phyloP scores from a whole-genome alignment of 1,139 yeast species.

The Pichia norvegensis region DNA sequence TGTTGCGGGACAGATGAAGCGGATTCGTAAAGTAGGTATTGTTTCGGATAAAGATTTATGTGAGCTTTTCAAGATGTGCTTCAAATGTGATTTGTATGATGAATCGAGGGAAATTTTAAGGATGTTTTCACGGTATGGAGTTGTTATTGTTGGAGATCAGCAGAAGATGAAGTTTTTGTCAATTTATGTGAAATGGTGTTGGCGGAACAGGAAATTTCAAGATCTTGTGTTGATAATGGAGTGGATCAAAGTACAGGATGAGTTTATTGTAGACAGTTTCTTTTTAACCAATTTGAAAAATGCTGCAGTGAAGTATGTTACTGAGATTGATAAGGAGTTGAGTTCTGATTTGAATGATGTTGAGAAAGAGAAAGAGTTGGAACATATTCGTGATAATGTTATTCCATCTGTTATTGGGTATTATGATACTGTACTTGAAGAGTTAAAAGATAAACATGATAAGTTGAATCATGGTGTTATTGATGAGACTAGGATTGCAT shows the following conservation, averaged over 20 bases:
- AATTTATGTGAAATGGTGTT: constrained; percentile 17
- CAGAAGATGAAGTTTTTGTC: constrained; percentile 17
- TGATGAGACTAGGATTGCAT: constrained; percentile 8
- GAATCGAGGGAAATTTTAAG: constrained; percentile 5
- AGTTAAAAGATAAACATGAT: constrained; percentile 9
- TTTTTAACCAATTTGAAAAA: constrained; percentile 13
- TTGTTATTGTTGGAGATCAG: constrained; percentile 13
- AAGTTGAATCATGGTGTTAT: constrained; percentile 7
- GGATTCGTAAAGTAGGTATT: constrained; percentile 3
- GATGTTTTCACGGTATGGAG: constrained; percentile 2
- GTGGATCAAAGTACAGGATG: constrained; percentile 16
- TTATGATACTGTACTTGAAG: constrained; percentile 11
- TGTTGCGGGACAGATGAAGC: constrained; percentile 4
- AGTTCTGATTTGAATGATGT: neutral
- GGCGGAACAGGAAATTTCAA: constrained; percentile 14
- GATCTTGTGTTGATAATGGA: constrained; percentile 17
- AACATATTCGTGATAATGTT: constrained; percentile 2
- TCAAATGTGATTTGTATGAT: constrained; percentile 8
- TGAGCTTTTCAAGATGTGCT: constrained; percentile 11
- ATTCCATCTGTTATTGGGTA: constrained; percentile 13
- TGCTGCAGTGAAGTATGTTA: constrained; percentile 6
- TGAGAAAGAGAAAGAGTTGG: constrained; percentile 6
- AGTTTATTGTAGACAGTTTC: constrained; percentile 14
- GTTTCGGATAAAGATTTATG: constrained; percentile 9
- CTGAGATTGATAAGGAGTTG: constrained; percentile 2